phyloP scores from a whole-genome alignment of 352 stramenopile species.

The Thraustochytrium sp. region DNA sequence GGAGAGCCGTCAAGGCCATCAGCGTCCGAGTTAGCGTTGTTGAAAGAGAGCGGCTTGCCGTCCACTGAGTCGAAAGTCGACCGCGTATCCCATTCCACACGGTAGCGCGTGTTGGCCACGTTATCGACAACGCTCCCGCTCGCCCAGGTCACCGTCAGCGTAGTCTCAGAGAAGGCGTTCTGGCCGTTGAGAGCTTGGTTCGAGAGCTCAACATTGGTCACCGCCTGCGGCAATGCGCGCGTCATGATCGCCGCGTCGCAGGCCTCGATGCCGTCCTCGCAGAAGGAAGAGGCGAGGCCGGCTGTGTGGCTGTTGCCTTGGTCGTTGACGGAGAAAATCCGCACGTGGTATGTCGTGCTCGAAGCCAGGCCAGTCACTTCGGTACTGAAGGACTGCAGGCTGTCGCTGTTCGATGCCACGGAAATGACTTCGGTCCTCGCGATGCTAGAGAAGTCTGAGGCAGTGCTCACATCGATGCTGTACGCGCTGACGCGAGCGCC shows the following conservation, averaged over 20 bases:
- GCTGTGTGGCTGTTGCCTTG: constrained; percentile 62
- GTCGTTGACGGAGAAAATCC: constrained; percentile 71
- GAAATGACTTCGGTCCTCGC: neutral
- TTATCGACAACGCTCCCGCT: constrained; percentile 53
- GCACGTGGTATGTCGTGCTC: constrained; percentile 66
- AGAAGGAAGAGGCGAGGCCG: constrained; percentile 34
- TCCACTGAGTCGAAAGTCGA: constrained; percentile 56
- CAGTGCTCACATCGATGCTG: constrained; percentile 62
- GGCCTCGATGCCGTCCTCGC: constrained; percentile 8
- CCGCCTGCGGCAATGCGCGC: neutral
- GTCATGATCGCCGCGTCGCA: neutral
- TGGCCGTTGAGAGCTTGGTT: neutral
- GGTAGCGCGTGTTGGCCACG: constrained; percentile 71
- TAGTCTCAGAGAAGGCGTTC: constrained; percentile 43
- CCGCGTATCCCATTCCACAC: constrained; percentile 77
- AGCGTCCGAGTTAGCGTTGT: neutral
- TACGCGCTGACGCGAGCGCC: constrained; percentile 65
- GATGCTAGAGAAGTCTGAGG: neutral
- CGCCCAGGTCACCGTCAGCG: constrained; percentile 50
- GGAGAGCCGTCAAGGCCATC: neutral
- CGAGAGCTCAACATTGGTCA: neutral
- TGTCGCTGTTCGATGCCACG: neutral
- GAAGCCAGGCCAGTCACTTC: constrained; percentile 46
- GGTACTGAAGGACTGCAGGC: neutral
- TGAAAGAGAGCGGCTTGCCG: neutral